Evolutionary conservation across 2,329 filamentous ascomycete species (phyloP).

Genomic region (Aspergillus brunneoviolaceus): DNA sequence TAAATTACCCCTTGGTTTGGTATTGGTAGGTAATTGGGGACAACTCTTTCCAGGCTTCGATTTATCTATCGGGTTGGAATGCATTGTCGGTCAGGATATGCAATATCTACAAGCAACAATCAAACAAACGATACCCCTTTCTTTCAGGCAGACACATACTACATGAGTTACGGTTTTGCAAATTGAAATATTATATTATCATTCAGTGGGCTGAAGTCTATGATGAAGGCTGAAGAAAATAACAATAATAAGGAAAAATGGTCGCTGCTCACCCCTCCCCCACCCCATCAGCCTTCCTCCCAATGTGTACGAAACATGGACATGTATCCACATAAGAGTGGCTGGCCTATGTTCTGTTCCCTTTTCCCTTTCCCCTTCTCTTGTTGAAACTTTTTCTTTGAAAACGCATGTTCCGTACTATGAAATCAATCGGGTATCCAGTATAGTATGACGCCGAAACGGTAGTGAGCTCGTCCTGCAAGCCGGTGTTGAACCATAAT

Average conservation of each 20-base stretch:
- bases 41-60: too few species aligned
- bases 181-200: conserved; percentile 3
- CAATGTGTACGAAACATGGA: not conserved
- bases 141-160: not conserved
- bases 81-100: too few species aligned
- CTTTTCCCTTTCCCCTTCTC: not conserved
- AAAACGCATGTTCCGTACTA: not conserved
- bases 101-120: too few species aligned
- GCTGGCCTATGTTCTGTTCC: not conserved
- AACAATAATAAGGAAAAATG: not conserved
- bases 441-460: conserved; percentile 16
- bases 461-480: not conserved
- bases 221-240: conserved; percentile 1
- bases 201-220: conserved; percentile 3
- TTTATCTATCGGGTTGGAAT: too few species aligned
- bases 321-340: not conserved
- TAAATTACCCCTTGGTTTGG: too few species aligned
- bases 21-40: too few species aligned
- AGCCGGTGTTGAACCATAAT: not conserved
- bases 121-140: not conserved
- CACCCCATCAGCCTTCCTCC: not conserved
- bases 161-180: not conserved
- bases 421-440: conserved; percentile 37
- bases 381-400: not conserved
- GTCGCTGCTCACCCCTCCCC: not conserved